These are phyloP conservation scores for Abrus precatorius DNA, from an alignment of 306 rosid species.

Conservation along the genomic window DNA sequence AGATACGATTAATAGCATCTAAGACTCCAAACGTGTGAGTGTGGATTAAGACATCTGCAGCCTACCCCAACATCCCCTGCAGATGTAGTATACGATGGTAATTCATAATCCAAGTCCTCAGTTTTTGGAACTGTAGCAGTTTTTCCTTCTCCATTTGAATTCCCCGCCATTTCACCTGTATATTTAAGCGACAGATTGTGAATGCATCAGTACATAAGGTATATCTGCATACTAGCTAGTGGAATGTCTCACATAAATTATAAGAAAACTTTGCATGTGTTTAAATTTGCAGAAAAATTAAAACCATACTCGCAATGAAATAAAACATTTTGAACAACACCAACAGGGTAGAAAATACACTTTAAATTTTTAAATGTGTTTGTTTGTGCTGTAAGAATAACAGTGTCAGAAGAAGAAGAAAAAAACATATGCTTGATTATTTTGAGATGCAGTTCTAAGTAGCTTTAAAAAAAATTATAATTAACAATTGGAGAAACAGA, in stretches of 20 bases:
- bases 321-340: slow-evolving; percentile 24
- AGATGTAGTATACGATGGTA: slow-evolving; percentile 54
- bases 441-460: too few species aligned
- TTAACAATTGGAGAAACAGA: too few species aligned
- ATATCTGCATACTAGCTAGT: slow-evolving; percentile 18
- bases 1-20: background rate
- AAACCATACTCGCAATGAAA: background rate
- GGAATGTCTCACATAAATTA: slow-evolving; percentile 4
- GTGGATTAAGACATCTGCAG: slow-evolving; percentile 21
- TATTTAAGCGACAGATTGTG: slow-evolving; percentile 26
- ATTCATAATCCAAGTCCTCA: slow-evolving; percentile 69
- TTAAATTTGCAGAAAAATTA: background rate
- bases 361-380: background rate
- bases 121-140: slow-evolving; percentile 63
- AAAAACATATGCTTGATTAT: too few species aligned
- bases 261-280: background rate
- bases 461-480: too few species aligned
- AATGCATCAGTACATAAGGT: slow-evolving; percentile 27
- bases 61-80: slow-evolving; percentile 68
- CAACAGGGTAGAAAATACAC: background rate
- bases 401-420: too few species aligned
- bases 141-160: slow-evolving; percentile 56
- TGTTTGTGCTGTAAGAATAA: background rate
- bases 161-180: slow-evolving; percentile 56
- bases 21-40: background rate